Base-by-base conservation (phyloP, 208 protist genomes). In the Leishmania aethiopica region DNA sequence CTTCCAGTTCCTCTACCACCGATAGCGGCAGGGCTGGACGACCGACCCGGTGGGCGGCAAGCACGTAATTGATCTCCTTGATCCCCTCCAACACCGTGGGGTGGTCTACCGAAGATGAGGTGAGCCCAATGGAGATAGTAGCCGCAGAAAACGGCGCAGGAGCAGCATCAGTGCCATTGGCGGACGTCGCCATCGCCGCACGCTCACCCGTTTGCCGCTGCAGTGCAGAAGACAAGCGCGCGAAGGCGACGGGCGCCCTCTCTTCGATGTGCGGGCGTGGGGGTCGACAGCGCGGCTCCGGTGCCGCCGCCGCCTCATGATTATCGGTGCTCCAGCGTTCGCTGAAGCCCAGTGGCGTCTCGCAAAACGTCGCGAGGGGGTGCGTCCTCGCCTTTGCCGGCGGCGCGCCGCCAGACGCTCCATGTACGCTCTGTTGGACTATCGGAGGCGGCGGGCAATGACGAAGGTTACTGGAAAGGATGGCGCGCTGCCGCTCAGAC, bases 1-100 rank as follows among this genome's bases (percentile, higher is more conserved):
- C 86, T 59, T 92, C 71, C 69, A 95, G 77, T 70, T 93, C 89
- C 51, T 86, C 82, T 22, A 89, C 86, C 22, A 86, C 79, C 35
- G 71, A 8, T 6, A 80, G 75, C 32, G 86, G 86, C 60, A 89
- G 59, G 35, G 71, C 15, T 10, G 86, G 82, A 10, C 42, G 79
- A 22, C 82, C 79, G 0, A 53, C 70, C n/a, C 77, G 78, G 67
- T 89, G 86, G 1, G 82, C 79, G 4, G 79, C 80, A 57, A 93
- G 74, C 45, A 93, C 72, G 53, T 83, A 80, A 51, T 90, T 84
- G 82, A 93, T 91, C 47, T 90, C 82, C 35, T 71, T 69, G 22
- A 91, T 60, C 22, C 85, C 85, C 28, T 89, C 83, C 69, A 84
- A 64, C 74, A 84, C 70, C 7, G 84, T 78, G 22, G 64, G 79